A percentile compares a stretch with the other conserved stretches of the same genome.
phyloP scores from a whole-genome alignment of 441 rosid species.

The Pelargonium australe region DNA sequence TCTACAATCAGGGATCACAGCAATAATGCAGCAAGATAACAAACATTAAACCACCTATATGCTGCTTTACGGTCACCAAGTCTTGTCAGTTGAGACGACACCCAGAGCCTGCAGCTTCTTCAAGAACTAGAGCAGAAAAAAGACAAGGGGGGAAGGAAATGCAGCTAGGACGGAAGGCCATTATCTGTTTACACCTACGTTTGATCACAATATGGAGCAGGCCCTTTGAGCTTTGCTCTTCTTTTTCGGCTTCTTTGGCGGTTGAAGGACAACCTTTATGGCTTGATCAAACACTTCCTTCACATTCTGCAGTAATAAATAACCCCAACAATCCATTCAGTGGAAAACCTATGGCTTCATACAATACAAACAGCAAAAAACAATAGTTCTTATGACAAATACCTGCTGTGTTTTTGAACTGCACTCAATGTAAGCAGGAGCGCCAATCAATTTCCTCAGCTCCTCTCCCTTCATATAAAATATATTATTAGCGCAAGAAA shows the following conservation, averaged over 20 bases:
- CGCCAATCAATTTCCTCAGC: constrained; percentile 73
- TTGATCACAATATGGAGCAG: constrained; percentile 65
- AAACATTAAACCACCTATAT: background rate
- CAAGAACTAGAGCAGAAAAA: constrained; percentile 23
- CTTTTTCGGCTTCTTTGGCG: constrained; percentile 82
- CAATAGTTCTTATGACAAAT: background rate
- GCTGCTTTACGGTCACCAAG: constrained; percentile 3
- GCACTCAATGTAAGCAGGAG: constrained; percentile 76
- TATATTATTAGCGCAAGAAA: background rate
- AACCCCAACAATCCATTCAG: constrained; percentile 14
- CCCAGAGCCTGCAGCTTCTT: constrained; percentile 25
- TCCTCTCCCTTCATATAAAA: constrained; percentile 69
- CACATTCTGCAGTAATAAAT: constrained; percentile 48
- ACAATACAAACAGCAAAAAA: background rate
- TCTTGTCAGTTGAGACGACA: constrained; percentile 22
- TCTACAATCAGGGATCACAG: background rate
- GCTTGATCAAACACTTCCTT: constrained; percentile 74
- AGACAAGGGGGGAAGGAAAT: constrained; percentile 5
- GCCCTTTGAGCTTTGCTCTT: constrained; percentile 60
- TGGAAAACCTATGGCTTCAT: background rate
- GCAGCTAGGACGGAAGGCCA: constrained; percentile 17
- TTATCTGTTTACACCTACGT: constrained; percentile 23
- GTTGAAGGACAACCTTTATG: constrained; percentile 70
- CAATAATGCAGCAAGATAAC: background rate
- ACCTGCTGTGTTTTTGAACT: constrained; percentile 96